Percentiles rank a stretch among this genome's conserved stretches.
These are phyloP conservation scores for Lodderomyces elongisporus DNA, from an alignment of 1,139 yeast species.

Conservation along the genomic window DNA sequence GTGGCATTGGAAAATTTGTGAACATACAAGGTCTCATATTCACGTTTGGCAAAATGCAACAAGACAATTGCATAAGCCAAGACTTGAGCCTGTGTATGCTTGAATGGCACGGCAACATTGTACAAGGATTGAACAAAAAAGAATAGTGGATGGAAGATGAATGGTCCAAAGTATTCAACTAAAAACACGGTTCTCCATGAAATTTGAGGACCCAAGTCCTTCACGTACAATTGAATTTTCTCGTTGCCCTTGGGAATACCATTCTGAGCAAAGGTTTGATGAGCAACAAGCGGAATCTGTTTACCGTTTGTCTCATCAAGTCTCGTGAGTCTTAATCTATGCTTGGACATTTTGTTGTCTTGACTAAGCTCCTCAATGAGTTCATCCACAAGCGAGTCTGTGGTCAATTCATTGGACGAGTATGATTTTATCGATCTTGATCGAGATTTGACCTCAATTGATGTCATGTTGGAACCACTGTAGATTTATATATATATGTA, in stretches of 20 bases:
- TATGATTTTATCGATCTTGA: conserved; percentile 44
- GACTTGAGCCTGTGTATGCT: conserved; percentile 43
- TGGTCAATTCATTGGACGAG: conserved; percentile 31
- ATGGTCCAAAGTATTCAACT: conserved; percentile 86
- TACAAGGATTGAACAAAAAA: conserved; percentile 37
- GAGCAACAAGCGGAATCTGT: conserved; percentile 29
- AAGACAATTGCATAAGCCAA: conserved; percentile 51
- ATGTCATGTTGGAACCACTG: conserved; percentile 21
- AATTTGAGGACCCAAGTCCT: conserved; percentile 91
- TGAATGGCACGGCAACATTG: conserved; percentile 9
- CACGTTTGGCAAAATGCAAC: conserved; percentile 82
- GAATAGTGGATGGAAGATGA: conserved; percentile 69
- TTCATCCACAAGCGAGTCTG: conserved; percentile 25
- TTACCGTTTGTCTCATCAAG: conserved; percentile 26
- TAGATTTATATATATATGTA: too few relatives aligned
- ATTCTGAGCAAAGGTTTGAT: conserved; percentile 27
- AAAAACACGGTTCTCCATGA: conserved; percentile 86
- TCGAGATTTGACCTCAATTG: conserved; percentile 45
- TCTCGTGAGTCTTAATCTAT: conserved; percentile 35
- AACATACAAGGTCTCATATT: conserved; percentile 75
- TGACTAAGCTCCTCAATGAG: conserved; percentile 38
- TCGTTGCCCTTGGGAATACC: conserved; percentile 24
- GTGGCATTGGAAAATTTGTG: conserved; percentile 85
- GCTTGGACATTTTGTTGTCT: conserved; percentile 30
- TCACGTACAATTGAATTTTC: conserved; percentile 47